Evolutionary conservation across 257 asterid species (phyloP), one percentile per base, ranked within the genome.

Genomic region (Striga asiatica): DNA sequence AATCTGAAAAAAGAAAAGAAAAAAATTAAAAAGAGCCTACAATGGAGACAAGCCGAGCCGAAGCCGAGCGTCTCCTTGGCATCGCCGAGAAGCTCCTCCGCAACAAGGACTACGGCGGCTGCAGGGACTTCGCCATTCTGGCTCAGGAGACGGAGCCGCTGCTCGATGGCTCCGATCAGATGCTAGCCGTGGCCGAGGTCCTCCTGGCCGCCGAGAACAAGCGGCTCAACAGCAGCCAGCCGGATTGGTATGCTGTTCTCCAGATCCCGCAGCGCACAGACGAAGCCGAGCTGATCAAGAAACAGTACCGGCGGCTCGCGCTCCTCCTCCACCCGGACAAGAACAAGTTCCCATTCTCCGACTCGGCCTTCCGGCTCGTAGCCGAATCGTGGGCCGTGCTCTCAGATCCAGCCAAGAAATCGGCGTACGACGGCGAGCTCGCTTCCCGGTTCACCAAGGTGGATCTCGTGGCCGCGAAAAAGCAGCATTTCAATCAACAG

Each of bases 281-380:
- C 61, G 97, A 85, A 5, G 1, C 62, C 24, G 97, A 85, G 22
- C 66, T 77, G 24, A 76, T 85, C 24, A 85, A 74, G 65, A 85
- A 81, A 65, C 94, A 85, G 81, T 89, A 83, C 76, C 93, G 91
- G 21, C 85, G 88, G n/a, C 78, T 86, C 48, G 94, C 96, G 0
- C 91, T 89, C 24, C 93, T 86, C 23, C 91, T 89, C 60, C 98
- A 89, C 68, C 94, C 98, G 1, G 98, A 89, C 57, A 89, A 89
- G 76, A 89, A 89, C 75, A 84, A 82, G 35, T 82, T 61, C 69
- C 81, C 86, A 34, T 89, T 79, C 39, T 61, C 98, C 21, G 98
- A 89, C 34, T 58, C 86, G n/a, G 98, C 96, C 39, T 89, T 89
- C 59, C 81, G 81, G 13, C 93, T 89, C 21, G 98, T 86, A 3